These are phyloP conservation scores for Dipodascus albidus DNA, from an alignment of 805 yeast genomes.

Conservation along the genomic window DNA sequence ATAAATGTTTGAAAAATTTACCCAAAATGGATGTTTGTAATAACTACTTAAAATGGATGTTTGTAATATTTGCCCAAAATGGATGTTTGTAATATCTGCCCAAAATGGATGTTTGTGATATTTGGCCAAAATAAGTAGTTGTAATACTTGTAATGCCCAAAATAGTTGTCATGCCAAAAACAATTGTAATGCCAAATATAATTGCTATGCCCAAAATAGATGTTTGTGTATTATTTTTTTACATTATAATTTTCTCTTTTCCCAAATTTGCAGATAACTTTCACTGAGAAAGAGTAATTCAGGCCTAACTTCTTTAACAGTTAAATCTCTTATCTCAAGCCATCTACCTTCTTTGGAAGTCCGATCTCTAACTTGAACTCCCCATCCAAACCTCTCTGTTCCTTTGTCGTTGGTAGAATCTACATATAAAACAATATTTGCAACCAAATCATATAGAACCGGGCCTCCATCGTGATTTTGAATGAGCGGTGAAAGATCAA, in stretches of 20 bases:
- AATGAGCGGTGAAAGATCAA: conserved; percentile 28
- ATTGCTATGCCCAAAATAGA: too few species aligned
- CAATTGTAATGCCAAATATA: too few species aligned
- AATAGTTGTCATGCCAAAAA: neutral
- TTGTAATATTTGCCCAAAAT: neutral
- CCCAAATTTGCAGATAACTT: conserved; percentile 61
- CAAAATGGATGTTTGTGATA: neutral
- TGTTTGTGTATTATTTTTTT: too few species aligned
- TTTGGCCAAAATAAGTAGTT: neutral
- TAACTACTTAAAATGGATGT: neutral
- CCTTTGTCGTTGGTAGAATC: conserved; percentile 20
- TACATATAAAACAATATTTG: conserved; percentile 35
- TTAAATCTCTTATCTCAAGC: conserved; percentile 47
- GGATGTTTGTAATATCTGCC: neutral
- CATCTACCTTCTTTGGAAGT: conserved; percentile 32
- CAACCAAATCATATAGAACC: conserved; percentile 32
- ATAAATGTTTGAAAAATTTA: too few species aligned
- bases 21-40: neutral
- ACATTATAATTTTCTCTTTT: conserved; percentile 18
- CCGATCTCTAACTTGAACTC: conserved; percentile 36
- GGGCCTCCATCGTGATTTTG: conserved; percentile 14
- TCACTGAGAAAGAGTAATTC: conserved; percentile 54
- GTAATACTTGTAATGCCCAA: neutral
- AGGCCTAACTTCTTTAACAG: conserved; percentile 35
- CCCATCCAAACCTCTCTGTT: conserved; percentile 30